Evolutionary conservation across 2,329 filamentous ascomycete species (phyloP).

Genomic region (Thermoascus crustaceus): DNA sequence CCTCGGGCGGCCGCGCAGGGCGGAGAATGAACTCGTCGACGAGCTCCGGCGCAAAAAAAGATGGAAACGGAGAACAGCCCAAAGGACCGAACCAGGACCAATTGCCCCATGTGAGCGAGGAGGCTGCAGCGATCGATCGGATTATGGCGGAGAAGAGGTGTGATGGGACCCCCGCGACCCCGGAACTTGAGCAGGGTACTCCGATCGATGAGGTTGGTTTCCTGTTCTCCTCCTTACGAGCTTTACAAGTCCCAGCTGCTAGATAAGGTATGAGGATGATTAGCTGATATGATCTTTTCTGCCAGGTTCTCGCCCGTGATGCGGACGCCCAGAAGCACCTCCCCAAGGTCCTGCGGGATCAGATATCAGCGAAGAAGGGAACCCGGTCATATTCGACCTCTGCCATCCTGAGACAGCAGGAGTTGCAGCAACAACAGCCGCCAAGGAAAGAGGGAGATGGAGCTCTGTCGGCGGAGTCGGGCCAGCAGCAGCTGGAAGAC

Average conservation of each 20-base stretch:
- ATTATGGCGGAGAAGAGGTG: conserved; percentile 43
- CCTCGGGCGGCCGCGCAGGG: conserved; percentile 8
- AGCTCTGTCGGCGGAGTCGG: conserved; percentile 5
- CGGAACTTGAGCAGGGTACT: conserved; percentile 58
- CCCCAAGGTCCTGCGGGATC: conserved; percentile 59
- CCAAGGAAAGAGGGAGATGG: conserved; percentile 4
- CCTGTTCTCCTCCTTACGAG: too few relatives aligned
- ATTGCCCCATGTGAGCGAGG: conserved; percentile 56
- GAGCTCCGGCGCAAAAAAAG: conserved; percentile 19
- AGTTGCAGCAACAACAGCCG: conserved; percentile 15
- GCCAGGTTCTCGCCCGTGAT: conserved; percentile 56
- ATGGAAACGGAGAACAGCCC: conserved; percentile 17
- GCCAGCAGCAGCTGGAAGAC: too few relatives aligned
- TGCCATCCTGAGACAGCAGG: conserved; percentile 31
- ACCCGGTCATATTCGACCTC: conserved; percentile 52
- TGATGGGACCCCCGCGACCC: conserved; percentile 37
- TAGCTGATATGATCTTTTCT: too few relatives aligned
- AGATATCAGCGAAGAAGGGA: conserved; percentile 39
- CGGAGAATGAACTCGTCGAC: conserved; percentile 32
- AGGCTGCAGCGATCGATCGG: conserved; percentile 53
- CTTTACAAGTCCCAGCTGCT: too few relatives aligned
- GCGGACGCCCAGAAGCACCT: conserved; percentile 54
- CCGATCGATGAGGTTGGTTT: conserved; percentile 55
- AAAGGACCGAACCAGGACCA: conserved; percentile 44
- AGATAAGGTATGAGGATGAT: too few relatives aligned